Conservation (phyloP, 805 yeast species). For the Suhomyces kilbournensis region DNA sequence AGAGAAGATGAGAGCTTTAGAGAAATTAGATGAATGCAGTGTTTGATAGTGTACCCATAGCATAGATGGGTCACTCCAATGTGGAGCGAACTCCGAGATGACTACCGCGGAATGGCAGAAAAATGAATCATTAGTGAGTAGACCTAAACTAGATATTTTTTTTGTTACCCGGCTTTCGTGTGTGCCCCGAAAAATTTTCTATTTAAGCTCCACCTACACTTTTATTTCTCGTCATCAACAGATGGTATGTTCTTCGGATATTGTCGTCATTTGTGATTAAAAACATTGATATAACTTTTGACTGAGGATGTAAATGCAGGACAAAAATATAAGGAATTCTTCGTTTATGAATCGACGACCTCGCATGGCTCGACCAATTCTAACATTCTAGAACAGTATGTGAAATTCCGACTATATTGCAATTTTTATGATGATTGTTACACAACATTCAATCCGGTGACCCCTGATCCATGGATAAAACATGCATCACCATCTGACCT, state of each 20-base stretch:
- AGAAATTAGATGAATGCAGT: too few relatives aligned
- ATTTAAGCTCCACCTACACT: neutral
- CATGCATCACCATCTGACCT: conserved; percentile 98
- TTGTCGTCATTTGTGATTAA: conserved; percentile 21
- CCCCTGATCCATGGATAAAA: conserved; percentile 76
- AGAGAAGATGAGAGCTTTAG: neutral
- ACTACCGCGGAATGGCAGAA: neutral
- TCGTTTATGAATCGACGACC: conserved; percentile 56
- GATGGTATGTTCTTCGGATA: neutral
- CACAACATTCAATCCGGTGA: conserved; percentile 41
- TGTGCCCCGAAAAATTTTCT: neutral
- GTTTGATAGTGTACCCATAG: too few relatives aligned
- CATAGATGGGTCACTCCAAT: too few relatives aligned
- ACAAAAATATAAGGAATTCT: conserved; percentile 67
- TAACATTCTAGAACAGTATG: conserved; percentile 6
- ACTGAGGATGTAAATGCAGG: conserved; percentile 81
- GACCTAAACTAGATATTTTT: neutral
- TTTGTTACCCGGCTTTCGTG: neutral
- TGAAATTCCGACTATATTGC: conserved; percentile 1
- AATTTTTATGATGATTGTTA: conserved; percentile 13
- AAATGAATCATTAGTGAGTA: too few relatives aligned
- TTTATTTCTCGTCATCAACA: neutral
- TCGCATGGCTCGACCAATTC: neutral
- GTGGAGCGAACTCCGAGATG: neutral
- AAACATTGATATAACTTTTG: conserved; percentile 26